Conservation (phyloP, 2,329 filamentous ascomycete genomes). For the Diaporthe australafricana region DNA sequence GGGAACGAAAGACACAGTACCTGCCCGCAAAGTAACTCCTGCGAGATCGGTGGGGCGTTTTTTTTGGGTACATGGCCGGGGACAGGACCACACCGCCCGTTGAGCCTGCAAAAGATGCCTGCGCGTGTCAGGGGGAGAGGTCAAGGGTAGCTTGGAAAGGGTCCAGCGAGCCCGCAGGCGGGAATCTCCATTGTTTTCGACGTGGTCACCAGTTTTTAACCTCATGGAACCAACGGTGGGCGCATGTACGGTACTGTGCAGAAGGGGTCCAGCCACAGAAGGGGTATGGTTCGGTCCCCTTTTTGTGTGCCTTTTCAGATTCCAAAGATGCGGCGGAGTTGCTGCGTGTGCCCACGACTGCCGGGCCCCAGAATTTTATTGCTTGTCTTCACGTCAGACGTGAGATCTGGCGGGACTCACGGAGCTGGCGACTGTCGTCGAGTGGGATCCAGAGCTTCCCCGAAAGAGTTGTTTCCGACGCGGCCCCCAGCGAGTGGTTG, state of each 20-base stretch:
- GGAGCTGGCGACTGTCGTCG: conserved; percentile 15
- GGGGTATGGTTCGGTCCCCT: conserved; percentile 27
- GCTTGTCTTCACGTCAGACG: conserved; percentile 32
- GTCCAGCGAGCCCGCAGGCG: conserved; percentile 28
- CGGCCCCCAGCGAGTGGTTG: conserved; percentile 8
- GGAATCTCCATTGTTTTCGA: conserved; percentile 34
- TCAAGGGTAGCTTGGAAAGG: conserved; percentile 25
- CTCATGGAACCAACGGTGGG: conserved; percentile 35
- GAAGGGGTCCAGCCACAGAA: conserved; percentile 25
- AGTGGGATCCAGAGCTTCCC: conserved; percentile 24
- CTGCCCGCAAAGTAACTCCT: conserved; percentile 23
- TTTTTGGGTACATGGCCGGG: conserved; percentile 12
- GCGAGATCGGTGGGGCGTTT: conserved; percentile 29
- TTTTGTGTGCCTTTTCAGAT: conserved; percentile 21
- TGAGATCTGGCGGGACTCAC: conserved; percentile 31
- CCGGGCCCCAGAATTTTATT: conserved; percentile 36
- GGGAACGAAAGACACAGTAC: conserved; percentile 13
- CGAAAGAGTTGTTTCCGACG: conserved; percentile 14
- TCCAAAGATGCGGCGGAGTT: conserved; percentile 31
- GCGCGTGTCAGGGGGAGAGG: conserved; percentile 22
- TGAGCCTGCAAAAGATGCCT: conserved; percentile 29
- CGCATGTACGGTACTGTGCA: conserved; percentile 22
- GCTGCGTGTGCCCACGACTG: conserved; percentile 34
- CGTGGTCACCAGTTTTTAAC: conserved; percentile 38
- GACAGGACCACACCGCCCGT: conserved; percentile 33